Conservation (phyloP, 306 rosid species). For the Astragalus membranaceus region DNA sequence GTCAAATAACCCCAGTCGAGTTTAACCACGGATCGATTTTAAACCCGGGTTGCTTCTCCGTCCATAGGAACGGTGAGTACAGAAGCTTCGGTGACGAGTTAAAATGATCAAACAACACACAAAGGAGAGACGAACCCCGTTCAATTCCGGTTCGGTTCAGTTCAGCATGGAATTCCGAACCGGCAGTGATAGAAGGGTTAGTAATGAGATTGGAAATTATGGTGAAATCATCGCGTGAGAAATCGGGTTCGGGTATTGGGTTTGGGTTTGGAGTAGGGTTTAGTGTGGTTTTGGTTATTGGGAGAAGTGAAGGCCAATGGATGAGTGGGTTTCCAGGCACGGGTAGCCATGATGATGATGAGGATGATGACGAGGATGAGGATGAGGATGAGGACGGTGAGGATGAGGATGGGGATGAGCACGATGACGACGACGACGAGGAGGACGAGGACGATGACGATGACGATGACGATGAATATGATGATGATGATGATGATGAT, state of each 20-base stretch:
- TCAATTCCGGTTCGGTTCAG: conserved; percentile 53
- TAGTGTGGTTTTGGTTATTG: conserved; percentile 9
- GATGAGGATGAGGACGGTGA: too few relatives aligned
- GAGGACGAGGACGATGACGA: too few relatives aligned
- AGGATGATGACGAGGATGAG: conserved; percentile 36
- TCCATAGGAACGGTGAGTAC: conserved; percentile 66
- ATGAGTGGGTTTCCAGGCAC: too few relatives aligned
- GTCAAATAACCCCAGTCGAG: conserved; percentile 36
- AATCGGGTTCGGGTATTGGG: neutral
- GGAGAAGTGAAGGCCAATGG: too few relatives aligned
- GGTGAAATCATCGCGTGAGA: conserved; percentile 35
- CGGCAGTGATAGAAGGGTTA: conserved; percentile 42
- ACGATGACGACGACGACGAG: too few relatives aligned
- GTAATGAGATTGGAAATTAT: conserved; percentile 43
- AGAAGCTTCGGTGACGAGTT: conserved; percentile 67
- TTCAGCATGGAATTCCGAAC: conserved; percentile 37
- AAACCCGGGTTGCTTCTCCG: conserved; percentile 52
- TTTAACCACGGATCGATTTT: too few relatives aligned
- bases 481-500: too few relatives aligned
- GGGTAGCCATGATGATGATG: conserved; percentile 53
- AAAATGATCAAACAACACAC: conserved; percentile 45
- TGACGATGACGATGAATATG: too few relatives aligned
- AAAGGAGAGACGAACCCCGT: conserved; percentile 40
- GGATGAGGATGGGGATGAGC: too few relatives aligned
- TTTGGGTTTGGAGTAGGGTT: too few relatives aligned